phyloP scores from a whole-genome alignment of 495 filamentous ascomycete genomes.

The Cercophora scortea region DNA sequence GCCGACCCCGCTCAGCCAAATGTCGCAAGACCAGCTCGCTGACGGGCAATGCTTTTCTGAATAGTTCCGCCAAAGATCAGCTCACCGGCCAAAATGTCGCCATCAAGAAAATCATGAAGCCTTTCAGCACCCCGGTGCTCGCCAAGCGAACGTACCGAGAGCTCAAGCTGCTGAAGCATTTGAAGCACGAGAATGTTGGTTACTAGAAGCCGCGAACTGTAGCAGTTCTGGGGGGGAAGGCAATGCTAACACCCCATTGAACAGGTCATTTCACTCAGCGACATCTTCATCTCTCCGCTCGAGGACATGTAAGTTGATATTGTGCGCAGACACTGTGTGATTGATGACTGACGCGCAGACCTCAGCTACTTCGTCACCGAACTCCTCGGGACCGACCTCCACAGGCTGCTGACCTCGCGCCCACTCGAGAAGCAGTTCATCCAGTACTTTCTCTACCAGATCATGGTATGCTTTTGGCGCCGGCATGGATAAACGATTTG shows the following conservation, averaged over 20 bases:
- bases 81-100: conserved; percentile 92
- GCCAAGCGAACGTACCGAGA: conserved; percentile 97
- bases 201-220: not conserved
- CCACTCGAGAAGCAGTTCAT: conserved; percentile 99
- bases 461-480: conserved; percentile 56
- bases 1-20: not conserved
- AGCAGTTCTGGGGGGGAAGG: not conserved
- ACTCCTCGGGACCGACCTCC: conserved; percentile 91
- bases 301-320: conserved; percentile 78
- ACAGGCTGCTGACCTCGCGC: conserved; percentile 88
- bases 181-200: conserved; percentile 91
- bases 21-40: conserved; percentile 9
- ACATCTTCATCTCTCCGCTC: conserved; percentile 98
- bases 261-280: conserved; percentile 94
- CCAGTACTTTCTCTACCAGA: conserved; percentile 99
- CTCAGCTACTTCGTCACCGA: conserved; percentile 94
- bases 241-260: conserved; percentile 8
- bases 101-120: conserved; percentile 99
- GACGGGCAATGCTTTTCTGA: conserved; percentile 8
- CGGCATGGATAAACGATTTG: no score
- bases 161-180: conserved; percentile 92
- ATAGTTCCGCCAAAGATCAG: conserved; percentile 92
- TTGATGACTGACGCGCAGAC: conserved; percentile 18
- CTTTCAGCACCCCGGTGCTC: conserved; percentile 94
- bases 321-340: not conserved